Evolutionary conservation across 495 filamentous ascomycete species (phyloP).

Genomic region (Daldinia bambusicola): DNA sequence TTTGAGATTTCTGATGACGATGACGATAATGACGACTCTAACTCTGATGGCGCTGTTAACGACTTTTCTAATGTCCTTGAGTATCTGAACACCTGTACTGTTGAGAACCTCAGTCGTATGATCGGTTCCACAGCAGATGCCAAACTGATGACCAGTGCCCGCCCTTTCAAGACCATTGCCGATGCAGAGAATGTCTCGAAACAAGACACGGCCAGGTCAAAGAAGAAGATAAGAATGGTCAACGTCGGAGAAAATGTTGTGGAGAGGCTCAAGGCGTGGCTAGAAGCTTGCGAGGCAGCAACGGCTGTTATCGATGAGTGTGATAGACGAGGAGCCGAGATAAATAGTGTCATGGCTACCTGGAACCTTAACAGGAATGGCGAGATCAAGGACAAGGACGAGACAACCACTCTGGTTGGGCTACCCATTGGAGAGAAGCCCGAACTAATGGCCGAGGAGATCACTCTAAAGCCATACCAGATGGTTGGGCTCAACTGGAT

Average conservation of each 20-base stretch:
- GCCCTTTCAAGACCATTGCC: conserved; percentile 73
- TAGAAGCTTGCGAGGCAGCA: conserved; percentile 45
- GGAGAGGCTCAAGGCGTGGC: conserved; percentile 43
- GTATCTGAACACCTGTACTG: conserved; percentile 83
- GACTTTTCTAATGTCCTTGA: conserved; percentile 68
- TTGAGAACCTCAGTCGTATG: conserved; percentile 78
- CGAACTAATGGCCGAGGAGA: conserved; percentile 72
- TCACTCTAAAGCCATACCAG: conserved; percentile 90
- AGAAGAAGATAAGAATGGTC: conserved; percentile 51
- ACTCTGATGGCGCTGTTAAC: conserved; percentile 45
- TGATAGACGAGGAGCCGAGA: conserved; percentile 34
- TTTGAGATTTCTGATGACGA: conserved; percentile 53
- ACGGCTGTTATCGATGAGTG: conserved; percentile 47
- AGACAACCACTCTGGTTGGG: conserved; percentile 19
- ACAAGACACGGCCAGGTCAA: conserved; percentile 46
- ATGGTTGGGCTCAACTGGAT: conserved; percentile 96
- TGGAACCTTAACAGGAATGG: conserved; percentile 46
- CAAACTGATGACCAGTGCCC: conserved; percentile 69
- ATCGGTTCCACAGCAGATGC: conserved; percentile 75
- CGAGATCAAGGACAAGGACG: conserved; percentile 13
- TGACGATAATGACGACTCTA: conserved; percentile 19
- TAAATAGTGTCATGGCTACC: conserved; percentile 36
- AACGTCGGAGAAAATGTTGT: conserved; percentile 56
- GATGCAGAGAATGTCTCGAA: conserved; percentile 70
- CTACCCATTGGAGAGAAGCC: conserved; percentile 72